Evolutionary conservation across 768 basidiomycete species (phyloP).

Genomic region (Chalciporus chontae): DNA sequence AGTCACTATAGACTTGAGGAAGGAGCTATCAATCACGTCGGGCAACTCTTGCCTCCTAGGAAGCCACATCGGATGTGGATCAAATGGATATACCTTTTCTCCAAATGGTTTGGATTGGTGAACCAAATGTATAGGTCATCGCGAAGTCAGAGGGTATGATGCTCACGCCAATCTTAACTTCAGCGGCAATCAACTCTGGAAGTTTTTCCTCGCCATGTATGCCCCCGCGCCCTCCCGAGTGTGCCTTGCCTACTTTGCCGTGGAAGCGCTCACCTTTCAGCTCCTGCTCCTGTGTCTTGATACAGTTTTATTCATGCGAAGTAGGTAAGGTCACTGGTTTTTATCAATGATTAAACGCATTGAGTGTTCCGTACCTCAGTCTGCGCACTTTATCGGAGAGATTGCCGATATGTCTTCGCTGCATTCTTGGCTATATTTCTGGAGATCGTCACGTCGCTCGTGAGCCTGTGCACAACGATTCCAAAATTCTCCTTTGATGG

Average conservation of each 20-base stretch:
- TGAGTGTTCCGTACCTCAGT: slow-evolving; percentile 5
- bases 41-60: background rate
- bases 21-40: background rate
- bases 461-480: background rate
- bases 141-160: background rate
- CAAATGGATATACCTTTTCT: slow-evolving; percentile 20
- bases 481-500: slow-evolving; percentile 7
- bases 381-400: slow-evolving; percentile 12
- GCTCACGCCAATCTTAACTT: slow-evolving; percentile 1
- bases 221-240: background rate
- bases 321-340: slow-evolving; percentile 7
- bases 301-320: slow-evolving; percentile 15
- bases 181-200: slow-evolving; percentile 6
- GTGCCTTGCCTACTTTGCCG: slow-evolving; percentile 3
- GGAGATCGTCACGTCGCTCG: background rate
- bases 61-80: slow-evolving; percentile 5
- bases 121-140: slow-evolving; percentile 9
- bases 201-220: background rate
- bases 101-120: slow-evolving; percentile 23
- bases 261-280: slow-evolving; percentile 4
- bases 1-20: slow-evolving; percentile 3
- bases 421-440: slow-evolving; percentile 4
- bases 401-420: background rate
- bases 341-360: background rate
- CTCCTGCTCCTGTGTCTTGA: slow-evolving; percentile 15